Base-by-base conservation (phyloP, 2,329 filamentous ascomycete species). In the Fusarium annulatum region DNA sequence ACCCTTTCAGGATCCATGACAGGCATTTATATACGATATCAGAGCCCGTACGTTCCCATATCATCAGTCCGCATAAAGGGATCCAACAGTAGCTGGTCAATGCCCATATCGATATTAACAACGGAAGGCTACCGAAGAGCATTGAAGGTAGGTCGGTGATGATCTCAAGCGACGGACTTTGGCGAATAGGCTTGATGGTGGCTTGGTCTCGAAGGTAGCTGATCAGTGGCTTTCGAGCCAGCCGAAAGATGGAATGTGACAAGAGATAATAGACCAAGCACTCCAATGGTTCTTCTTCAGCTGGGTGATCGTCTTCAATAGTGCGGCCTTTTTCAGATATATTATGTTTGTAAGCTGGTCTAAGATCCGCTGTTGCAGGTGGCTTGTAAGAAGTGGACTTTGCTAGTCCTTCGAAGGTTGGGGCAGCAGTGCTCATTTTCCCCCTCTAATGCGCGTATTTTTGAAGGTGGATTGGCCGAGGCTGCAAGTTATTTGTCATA, bases 61-160 rank as follows among this genome's bases (percentile, higher is more conserved):
- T 49, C 65, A 73, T 71, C 30, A 75, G 34, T 18, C 61, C 69
- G 19, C 67, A 67, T 15, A 75, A 67, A 23, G 72, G 67, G 21
- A 72, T 70, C 65, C 72, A 73, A 33, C 63, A 75, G n/a, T 75
- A 71, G 23, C 59, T 72, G 14, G 72, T 75, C 43, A 75, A 52
- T 19, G 33, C 16, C 72, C 72, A 75, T 26, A 75, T 59, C 11
- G 72, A 69, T 23, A 75, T 23, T 19, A 71, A 26, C 12, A 75
- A 39, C 18, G 72, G 72, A 18, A 75, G 21, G n/a, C 51, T 71
- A 23, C 51, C 43, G 16, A 68, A 52, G 16, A 75, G 42, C 69
- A 75, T 75, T 7, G 69, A 75, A 19, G 61, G 65, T 12, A 74
- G 28, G 51, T 74, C 72, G 9, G 55, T 41, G 33, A 73, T 48